A percentile compares a stretch with the other conserved stretches of the same genome.
Conservation (phyloP, 164 flowering plant species). For the Umbellularia californica region DNA sequence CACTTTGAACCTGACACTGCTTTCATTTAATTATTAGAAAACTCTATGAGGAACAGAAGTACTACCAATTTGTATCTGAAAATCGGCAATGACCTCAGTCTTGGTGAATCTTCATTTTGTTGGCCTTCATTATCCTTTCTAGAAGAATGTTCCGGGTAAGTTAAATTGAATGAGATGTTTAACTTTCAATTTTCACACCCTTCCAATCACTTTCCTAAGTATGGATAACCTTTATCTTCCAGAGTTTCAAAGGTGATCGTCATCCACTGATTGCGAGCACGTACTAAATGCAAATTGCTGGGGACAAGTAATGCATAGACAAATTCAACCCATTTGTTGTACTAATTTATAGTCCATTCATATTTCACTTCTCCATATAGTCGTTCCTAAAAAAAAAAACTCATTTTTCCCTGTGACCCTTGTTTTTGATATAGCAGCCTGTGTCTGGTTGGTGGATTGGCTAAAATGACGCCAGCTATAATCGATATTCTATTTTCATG, state of each 20-base stretch:
- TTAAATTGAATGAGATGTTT: neutral
- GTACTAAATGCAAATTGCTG: neutral
- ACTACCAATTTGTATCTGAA: slow-evolving; percentile 10
- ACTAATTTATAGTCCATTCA: neutral
- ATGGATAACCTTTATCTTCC: neutral
- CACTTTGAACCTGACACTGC: neutral
- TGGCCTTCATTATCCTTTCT: neutral
- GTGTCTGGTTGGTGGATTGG: neutral
- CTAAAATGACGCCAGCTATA: neutral
- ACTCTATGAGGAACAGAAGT: slow-evolving; percentile 15
- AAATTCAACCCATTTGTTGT: neutral
- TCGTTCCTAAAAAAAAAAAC: no score
- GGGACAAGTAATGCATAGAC: neutral
- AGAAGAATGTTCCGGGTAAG: neutral
- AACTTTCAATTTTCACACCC: no score
- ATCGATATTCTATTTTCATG: neutral
- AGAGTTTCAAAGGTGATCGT: neutral
- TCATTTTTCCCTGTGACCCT: neutral
- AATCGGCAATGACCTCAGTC: slow-evolving; percentile 1
- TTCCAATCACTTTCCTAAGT: no score
- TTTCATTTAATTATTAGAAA: slow-evolving; percentile 16
- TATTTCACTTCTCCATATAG: neutral
- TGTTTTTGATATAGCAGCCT: no score
- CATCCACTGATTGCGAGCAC: neutral
- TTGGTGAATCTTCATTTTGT: neutral